Base-by-base conservation (phyloP, 148 eudicot genomes). In the Talinum fruticosum region DNA sequence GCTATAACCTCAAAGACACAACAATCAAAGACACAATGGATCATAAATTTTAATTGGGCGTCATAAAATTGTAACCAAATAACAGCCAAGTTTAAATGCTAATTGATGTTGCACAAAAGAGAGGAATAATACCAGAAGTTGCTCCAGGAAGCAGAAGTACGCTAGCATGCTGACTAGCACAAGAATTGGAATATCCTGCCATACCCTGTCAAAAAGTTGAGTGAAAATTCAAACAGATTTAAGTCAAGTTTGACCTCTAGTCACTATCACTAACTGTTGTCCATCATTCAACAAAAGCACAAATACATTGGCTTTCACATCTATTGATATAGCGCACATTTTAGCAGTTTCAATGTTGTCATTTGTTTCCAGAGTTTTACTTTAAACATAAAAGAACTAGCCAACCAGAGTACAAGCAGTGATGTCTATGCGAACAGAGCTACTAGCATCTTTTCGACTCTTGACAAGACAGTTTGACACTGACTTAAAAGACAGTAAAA, bases 91-190 rank as follows among this genome's bases (percentile, higher is more conserved):
- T n/a, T 23, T 49, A 59, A 76, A 76, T 49, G 68, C 54, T 21
- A 2, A 61, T 34, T 37, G 49, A 18, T 26, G 18, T 71, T 29
- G 37, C 29, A 78, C 71, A 4, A 8, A 71, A 15, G 54, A 54
- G 69, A 21, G 67, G 30, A 69, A 74, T 35, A 45, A 34, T 79
- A 82, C 85, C 85, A 82, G 41, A 71, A 82, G 82, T 71, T 82
- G 79, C 65, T 82, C 85, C 69, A 82, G 37, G 71, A 82, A 79
- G 79, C 85, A 82, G 61, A 82, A 82, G 59, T 82, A 82, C 41
- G 85, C 85, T n/a, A 82, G 79, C 85, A 82, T 82, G 76, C 85
- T 82, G 68, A 82, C 73, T n/a, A 82, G 69, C 47, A 82, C 79
- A 51, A 82, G 85, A 41, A 82, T 68, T 4, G 85, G 82, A 36